Percentiles rank a stretch among this genome's conserved stretches.
These are phyloP conservation scores for Cerioporus squamosus DNA, from an alignment of 1,284 basidiomycete genomes.

Conservation along the genomic window DNA sequence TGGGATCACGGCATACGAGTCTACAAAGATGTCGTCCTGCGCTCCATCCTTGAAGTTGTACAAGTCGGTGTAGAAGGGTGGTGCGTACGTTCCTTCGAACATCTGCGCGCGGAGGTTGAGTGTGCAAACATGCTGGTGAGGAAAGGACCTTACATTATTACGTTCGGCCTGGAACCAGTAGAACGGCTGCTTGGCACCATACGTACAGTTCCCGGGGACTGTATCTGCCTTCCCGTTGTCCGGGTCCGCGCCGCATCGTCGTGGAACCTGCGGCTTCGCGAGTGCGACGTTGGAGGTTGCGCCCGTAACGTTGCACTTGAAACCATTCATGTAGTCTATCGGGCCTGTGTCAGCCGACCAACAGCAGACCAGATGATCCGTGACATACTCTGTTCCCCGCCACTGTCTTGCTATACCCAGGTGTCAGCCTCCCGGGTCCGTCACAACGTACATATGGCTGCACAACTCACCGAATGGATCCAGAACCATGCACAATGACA, in stretches of 20 bases:
- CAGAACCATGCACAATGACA: slow-evolving; percentile 79
- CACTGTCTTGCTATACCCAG: slow-evolving; percentile 40
- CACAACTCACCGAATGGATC: slow-evolving; percentile 57
- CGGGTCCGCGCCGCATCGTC: slow-evolving; percentile 62
- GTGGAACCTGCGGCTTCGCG: slow-evolving; percentile 51
- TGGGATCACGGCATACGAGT: slow-evolving; percentile 32
- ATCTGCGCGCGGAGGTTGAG: slow-evolving; percentile 38
- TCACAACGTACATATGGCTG: neutral
- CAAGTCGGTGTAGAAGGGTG: slow-evolving; percentile 60
- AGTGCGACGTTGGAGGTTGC: slow-evolving; percentile 55
- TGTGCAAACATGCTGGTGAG: neutral
- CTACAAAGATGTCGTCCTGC: slow-evolving; percentile 65
- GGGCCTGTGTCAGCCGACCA: neutral
- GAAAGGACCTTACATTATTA: slow-evolving; percentile 49
- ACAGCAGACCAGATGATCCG: too few relatives aligned
- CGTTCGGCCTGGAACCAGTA: slow-evolving; percentile 68
- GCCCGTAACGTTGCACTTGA: slow-evolving; percentile 70
- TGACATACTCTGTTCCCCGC: slow-evolving; percentile 50
- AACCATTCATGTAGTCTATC: slow-evolving; percentile 74
- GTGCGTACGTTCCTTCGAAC: slow-evolving; percentile 56
- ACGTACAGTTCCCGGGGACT: slow-evolving; percentile 65
- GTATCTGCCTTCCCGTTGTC: slow-evolving; percentile 40
- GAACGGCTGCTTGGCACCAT: slow-evolving; percentile 66
- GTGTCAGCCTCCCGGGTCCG: neutral
- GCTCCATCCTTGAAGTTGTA: slow-evolving; percentile 65